Evolutionary conservation across 495 filamentous ascomycete species (phyloP), one percentile per base, ranked within the genome.

Genomic region (Recurvomyces mirabilis): DNA sequence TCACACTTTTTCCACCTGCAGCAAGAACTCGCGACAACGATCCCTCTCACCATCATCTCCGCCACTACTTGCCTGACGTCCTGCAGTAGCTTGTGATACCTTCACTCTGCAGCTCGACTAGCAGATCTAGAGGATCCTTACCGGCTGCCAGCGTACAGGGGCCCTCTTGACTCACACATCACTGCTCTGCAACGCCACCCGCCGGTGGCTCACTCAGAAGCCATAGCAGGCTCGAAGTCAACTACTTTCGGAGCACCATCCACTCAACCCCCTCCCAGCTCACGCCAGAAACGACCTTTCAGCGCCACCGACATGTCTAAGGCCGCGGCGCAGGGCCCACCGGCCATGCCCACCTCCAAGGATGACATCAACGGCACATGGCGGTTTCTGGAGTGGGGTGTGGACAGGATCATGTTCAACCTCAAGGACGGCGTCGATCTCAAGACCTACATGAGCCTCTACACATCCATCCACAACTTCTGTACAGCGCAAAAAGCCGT

Each of bases 381-480:
- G 91, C 66, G 68, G 15, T 95, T 88, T 65, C 64, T 99, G 42
- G 84, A 96, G 64, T 66, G 67, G 25, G 88, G 88, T 32, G 82
- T 99, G 46, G 75, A 86, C 46, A 81, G 78, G 58, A 93, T 99
- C 52, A 99, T 99, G 91, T 74, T 71, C 46, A 82, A 88, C 57
- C 69, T 96, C 28, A 82, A 87, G 51, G 81, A 84, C 39, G 91
- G 91, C 25, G 79, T 99, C 62, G 88, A 99, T 55, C 86, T 95
- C 78, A 71, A 75, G 46, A 84, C 79, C 39, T 98, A 98, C 63
- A 94, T 98, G 91, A 84, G 82, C 30, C 78, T 96, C 44, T 98
- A 98, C 70, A 94, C 91, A 20, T 87, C 89, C 42, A 88, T 99
- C 21, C 93, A 99, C 62, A 94, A 99, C 68, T 99, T 99, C 60